Base-by-base conservation (phyloP, 139 green algal genomes). In the Prasinococcaceae sp. region DNA sequence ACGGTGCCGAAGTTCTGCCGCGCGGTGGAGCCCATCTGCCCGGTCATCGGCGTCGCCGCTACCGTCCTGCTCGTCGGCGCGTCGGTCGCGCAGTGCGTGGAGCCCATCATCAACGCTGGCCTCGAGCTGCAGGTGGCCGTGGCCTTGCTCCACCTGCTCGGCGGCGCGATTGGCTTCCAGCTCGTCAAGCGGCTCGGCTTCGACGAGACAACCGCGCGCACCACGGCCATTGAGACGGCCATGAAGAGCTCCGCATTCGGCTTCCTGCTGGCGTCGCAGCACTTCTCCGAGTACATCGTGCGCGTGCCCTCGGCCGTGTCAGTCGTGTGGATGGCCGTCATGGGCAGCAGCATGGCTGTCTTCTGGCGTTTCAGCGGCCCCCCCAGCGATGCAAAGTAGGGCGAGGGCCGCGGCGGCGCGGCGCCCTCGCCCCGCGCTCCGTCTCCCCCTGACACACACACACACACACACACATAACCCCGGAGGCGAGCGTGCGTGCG, bases 231-330 rank as follows among this genome's bases (percentile, higher is more conserved):
- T 25, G 57, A 65, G 38, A 65, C 57, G 23, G 47, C 57, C 16
- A 65, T 65, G 57, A 65, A 88, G 68, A 76, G 58, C 39, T 76
- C 77, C 5, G 79, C 77, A 5, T 57, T 90, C 51, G 81, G 79
- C 19, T 85, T 82, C 48, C 55, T 81, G 5, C 60, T 90, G 5
- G 74, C 75, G 6, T 61, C 69, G 51, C 66, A 73, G 42, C 78
- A 90, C 66, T 88, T 90, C 38, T n/a, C 55, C 2, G 77, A 88
- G 64, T 48, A 72, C 1, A 40, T 88, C 48, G 80, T 85, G 46
- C 63, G 66, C 12, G 75, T 82, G 24, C 75, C 75, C 3, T 74
- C 64, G 20, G 76, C 76, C 4, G 72, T 77, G 30, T 60, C 40
- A n/a, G 66, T 74, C n/a, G 61, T 74, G 3, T 69, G 47, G 53